These are phyloP conservation scores for Durusdinium trenchii DNA, from an alignment of 73 alveolate genomes.

Conservation along the genomic window DNA sequence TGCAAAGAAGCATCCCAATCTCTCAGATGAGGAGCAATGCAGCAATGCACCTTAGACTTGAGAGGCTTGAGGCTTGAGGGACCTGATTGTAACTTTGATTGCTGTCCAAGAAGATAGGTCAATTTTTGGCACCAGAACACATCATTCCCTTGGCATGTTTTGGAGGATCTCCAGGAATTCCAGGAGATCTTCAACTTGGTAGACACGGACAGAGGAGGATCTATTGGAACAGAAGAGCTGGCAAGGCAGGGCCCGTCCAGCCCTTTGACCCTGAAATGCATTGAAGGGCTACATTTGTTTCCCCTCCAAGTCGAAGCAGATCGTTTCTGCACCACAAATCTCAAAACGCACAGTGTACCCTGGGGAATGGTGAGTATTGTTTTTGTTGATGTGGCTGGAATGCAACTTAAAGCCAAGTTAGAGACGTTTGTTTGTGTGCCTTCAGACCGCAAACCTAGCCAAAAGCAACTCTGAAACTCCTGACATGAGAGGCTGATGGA, in stretches of 20 bases:
- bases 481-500: constrained; percentile 91
- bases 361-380: not conserved
- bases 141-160: not conserved
- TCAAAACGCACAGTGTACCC: not conserved
- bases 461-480: not conserved
- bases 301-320: not conserved
- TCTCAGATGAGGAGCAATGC: constrained; percentile 75
- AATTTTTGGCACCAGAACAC: not conserved
- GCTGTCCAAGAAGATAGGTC: not conserved
- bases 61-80: not conserved
- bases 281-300: not conserved
- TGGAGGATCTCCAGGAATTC: constrained; percentile 76
- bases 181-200: constrained; percentile 94
- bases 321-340: not conserved
- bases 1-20: constrained; percentile 85
- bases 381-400: not conserved
- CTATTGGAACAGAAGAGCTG: constrained; percentile 88
- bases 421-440: too few species aligned
- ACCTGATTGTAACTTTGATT: not conserved
- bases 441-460: not conserved
- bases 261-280: too few species aligned
- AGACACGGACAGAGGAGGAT: constrained; percentile 93
- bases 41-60: not conserved
- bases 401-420: not conserved
- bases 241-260: constrained; percentile 35